A percentile compares a stretch with the other conserved stretches of the same genome.
Evolutionary conservation across 768 basidiomycete genomes (phyloP).

Genomic region (Fomitopsis serialis): DNA sequence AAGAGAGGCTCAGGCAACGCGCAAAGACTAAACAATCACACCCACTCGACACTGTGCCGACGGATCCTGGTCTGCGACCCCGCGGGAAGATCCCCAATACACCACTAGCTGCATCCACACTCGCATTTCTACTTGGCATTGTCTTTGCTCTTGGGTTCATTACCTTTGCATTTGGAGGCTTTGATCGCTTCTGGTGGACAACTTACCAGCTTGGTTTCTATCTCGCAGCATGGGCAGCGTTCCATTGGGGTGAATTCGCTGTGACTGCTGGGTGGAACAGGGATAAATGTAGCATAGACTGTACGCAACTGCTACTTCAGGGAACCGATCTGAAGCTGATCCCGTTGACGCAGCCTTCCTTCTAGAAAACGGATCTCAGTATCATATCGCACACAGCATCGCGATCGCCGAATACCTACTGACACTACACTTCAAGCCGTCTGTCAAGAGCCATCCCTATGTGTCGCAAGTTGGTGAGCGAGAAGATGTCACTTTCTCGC

Average conservation of each 20-base stretch:
- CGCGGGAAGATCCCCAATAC: slow-evolving; percentile 82
- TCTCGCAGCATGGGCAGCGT: slow-evolving; percentile 73
- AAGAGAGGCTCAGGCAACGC: slow-evolving; percentile 36
- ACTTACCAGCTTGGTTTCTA: slow-evolving; percentile 82
- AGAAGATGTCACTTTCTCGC: neutral
- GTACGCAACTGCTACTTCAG: slow-evolving; percentile 45
- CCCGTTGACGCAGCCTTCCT: slow-evolving; percentile 65
- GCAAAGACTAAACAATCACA: slow-evolving; percentile 24
- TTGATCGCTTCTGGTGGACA: slow-evolving; percentile 48
- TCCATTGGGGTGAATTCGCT: slow-evolving; percentile 93
- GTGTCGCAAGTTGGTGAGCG: slow-evolving; percentile 54
- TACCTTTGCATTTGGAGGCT: slow-evolving; percentile 44
- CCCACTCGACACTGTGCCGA: slow-evolving; percentile 54
- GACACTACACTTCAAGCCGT: slow-evolving; percentile 61
- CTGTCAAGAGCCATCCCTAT: slow-evolving; percentile 53
- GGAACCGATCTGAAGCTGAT: neutral
- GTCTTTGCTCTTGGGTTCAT: slow-evolving; percentile 55
- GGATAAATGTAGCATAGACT: slow-evolving; percentile 88
- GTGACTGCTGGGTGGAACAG: slow-evolving; percentile 96
- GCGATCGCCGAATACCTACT: slow-evolving; percentile 81
- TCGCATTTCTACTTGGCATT: slow-evolving; percentile 84
- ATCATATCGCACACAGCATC: slow-evolving; percentile 76
- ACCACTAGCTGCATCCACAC: slow-evolving; percentile 66
- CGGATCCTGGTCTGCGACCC: slow-evolving; percentile 25
- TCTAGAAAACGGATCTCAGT: slow-evolving; percentile 81